A percentile compares a stretch with the other conserved stretches of the same genome.
Conservation (phyloP, 2,329 filamentous ascomycete species). For the Epicoccum sorghinum region DNA sequence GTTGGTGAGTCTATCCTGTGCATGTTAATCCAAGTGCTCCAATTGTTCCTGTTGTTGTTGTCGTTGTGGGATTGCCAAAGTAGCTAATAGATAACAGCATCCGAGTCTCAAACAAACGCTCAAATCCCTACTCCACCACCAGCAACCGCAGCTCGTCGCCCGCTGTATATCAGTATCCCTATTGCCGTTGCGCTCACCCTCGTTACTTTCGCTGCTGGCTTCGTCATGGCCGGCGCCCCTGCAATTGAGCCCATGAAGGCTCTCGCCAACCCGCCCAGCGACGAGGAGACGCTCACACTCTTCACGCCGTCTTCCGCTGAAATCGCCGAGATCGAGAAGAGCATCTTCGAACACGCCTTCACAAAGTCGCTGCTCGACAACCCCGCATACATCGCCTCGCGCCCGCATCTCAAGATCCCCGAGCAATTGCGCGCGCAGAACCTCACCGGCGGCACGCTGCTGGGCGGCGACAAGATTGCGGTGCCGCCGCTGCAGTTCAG, state of each 20-base stretch:
- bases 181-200: constrained; percentile 55
- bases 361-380: constrained; percentile 70
- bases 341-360: constrained; percentile 78
- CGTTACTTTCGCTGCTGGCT: constrained; percentile 59
- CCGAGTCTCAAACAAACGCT: constrained; percentile 21
- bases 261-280: constrained; percentile 63
- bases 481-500: constrained; percentile 82
- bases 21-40: too few relatives aligned
- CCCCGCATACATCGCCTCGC: constrained; percentile 72
- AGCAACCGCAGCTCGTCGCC: constrained; percentile 18
- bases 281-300: constrained; percentile 74
- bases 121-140: constrained; percentile 14
- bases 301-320: constrained; percentile 64
- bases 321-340: constrained; percentile 67
- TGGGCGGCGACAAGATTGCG: constrained; percentile 75
- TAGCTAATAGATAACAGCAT: constrained; percentile 11
- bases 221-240: constrained; percentile 63
- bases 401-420: constrained; percentile 89
- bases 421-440: constrained; percentile 71
- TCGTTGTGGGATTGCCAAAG: neutral
- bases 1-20: constrained; percentile 21
- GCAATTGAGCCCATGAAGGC: constrained; percentile 57
- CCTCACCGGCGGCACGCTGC: constrained; percentile 80
- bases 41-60: too few relatives aligned
- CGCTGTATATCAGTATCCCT: constrained; percentile 47